Conservation (phyloP, 2,329 filamentous ascomycete genomes). For the Cercospora janseana region DNA sequence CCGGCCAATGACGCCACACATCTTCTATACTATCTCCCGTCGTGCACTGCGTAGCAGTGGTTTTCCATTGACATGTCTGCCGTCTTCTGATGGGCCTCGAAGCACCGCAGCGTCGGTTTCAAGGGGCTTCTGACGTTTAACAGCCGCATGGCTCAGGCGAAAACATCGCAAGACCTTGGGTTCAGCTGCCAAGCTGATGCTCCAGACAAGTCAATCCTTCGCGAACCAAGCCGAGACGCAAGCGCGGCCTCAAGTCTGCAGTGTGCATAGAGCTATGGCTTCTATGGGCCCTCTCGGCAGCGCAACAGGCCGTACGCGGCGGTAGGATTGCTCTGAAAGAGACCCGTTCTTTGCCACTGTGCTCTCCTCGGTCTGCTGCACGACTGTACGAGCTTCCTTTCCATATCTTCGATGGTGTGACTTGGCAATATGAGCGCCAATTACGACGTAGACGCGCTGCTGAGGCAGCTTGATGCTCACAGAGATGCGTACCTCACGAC, state of each 20-base stretch:
- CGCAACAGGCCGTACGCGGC: not conserved
- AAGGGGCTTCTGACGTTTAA: too few species aligned
- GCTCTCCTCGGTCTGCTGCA: too few species aligned
- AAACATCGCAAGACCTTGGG: not conserved
- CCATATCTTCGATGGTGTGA: not conserved
- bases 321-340: too few species aligned
- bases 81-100: too few species aligned
- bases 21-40: too few species aligned
- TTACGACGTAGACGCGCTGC: conserved; percentile 12
- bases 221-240: not conserved
- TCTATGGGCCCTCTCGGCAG: too few species aligned
- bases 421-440: not conserved
- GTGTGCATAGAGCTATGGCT: conserved; percentile 11
- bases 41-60: too few species aligned
- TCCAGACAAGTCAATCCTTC: conserved; percentile 3
- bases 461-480: conserved; percentile 27
- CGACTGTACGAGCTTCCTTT: not conserved
- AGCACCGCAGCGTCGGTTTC: too few species aligned
- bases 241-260: conserved; percentile 4
- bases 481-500: conserved; percentile 26
- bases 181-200: conserved; percentile 2
- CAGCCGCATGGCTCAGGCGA: too few species aligned
- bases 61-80: not conserved
- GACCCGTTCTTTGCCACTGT: too few species aligned
- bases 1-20: too few species aligned